Base-by-base conservation (phyloP, 2,329 filamentous ascomycete species). In the Bipolaris sorokiniana region DNA sequence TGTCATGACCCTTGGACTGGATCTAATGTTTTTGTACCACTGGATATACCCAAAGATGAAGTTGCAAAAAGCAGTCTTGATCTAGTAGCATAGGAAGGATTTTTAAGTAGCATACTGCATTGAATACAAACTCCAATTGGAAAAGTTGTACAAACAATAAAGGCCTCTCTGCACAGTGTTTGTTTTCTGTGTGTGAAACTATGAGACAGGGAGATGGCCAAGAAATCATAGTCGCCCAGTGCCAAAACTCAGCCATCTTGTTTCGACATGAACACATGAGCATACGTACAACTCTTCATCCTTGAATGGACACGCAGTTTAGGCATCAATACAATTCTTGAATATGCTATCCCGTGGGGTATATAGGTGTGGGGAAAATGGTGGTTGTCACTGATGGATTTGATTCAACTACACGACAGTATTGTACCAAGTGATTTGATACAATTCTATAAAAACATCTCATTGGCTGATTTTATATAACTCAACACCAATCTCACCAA, bases 1-100 rank as follows among this genome's bases (percentile, higher is more conserved):
- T 51, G 11, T 55, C 38, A 56, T 41, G 60, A 63, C 61, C 58
- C 58, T 58, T 66, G 53, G 64, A 65, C 61, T 69, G 66, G 66
- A 69, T 70, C 63, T 72, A 71, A 71, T 71, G 59, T 66, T 54
- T 66, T 52, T 65, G 54, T 52, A 44, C 41, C 57, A 45, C 23
- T 56, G 56, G 42, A 46, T 58, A 65, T 63, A 63, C 60, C 55
- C 62, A 26, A 46, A 38, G 52, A 52, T 48, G 48, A 56, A 61
- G 54, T 56, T 56, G 33, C 36, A 44, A 42, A 31, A 18, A 34
- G 36, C 45, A 48, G 48, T 53, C 40, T 37, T 47, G 48, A 52
- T 55, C 33, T 47, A 50, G 52, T 44, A 53, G 15, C 16, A n/a
- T 34, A 52, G 28, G 38, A 46, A 31, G 40, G 31, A 26, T 38